Evolutionary conservation across 768 basidiomycete species (phyloP).

Genomic region (Paxillus ammoniavirescens): DNA sequence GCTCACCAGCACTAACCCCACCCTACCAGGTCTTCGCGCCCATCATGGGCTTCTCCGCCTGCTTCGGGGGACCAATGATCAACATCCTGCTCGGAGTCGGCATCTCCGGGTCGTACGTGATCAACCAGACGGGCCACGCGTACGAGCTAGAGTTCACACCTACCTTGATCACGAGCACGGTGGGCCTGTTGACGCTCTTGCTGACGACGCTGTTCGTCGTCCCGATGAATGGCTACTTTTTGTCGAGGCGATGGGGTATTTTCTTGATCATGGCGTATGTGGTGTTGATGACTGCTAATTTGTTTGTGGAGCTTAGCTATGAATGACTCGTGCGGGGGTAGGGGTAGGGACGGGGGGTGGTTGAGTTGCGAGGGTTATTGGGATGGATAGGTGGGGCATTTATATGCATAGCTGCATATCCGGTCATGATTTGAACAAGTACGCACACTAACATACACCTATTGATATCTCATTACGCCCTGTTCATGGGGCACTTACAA

Average conservation of each 20-base stretch:
- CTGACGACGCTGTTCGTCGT: constrained; percentile 77
- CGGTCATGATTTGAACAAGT: no score
- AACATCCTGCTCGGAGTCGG: constrained; percentile 92
- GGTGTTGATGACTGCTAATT: constrained; percentile 73
- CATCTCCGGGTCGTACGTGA: constrained; percentile 86
- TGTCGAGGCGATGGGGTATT: constrained; percentile 80
- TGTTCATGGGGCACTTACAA: no score
- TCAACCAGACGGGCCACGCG: constrained; percentile 49
- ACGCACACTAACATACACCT: no score
- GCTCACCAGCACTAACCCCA: background rate
- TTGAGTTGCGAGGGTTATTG: no score
- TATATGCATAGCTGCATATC: no score
- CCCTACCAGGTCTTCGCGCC: constrained; percentile 69
- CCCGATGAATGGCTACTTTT: constrained; percentile 78
- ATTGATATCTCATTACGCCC: no score
- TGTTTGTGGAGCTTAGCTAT: constrained; percentile 66
- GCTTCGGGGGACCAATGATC: constrained; percentile 91
- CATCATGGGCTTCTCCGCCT: constrained; percentile 94
- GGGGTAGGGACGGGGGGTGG: no score
- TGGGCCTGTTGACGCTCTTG: constrained; percentile 79
- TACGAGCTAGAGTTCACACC: constrained; percentile 76
- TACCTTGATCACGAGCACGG: constrained; percentile 80
- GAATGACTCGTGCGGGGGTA: constrained; percentile 3
- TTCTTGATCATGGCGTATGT: constrained; percentile 74
- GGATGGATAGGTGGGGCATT: no score